Evolutionary conservation across 1,139 yeast genomes (phyloP).

Genomic region (Lodderomyces margitis): DNA sequence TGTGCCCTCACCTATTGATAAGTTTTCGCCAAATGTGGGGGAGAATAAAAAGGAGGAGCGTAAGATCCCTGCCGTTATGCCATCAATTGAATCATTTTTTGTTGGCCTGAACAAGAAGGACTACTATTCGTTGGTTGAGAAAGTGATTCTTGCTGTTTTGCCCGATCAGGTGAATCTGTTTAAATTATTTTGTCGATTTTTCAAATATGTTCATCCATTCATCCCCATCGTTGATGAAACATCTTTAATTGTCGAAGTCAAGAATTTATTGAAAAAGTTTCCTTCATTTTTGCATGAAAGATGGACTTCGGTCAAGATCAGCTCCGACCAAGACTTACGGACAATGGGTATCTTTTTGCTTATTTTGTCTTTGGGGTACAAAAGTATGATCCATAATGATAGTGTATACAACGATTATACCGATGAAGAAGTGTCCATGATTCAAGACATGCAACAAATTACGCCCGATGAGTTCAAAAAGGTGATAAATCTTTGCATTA

Average conservation of each 20-base stretch:
- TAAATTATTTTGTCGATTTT: slow-evolving; percentile 34
- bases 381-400: slow-evolving; percentile 41
- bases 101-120: slow-evolving; percentile 19
- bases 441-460: slow-evolving; percentile 27
- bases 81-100: slow-evolving; percentile 23
- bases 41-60: slow-evolving; percentile 5
- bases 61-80: slow-evolving; percentile 19
- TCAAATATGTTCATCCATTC: slow-evolving; percentile 42
- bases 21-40: slow-evolving; percentile 8
- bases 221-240: slow-evolving; percentile 37
- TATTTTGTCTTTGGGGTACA: slow-evolving; percentile 36
- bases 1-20: slow-evolving; percentile 9
- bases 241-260: slow-evolving; percentile 26
- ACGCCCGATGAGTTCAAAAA: slow-evolving; percentile 25
- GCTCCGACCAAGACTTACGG: slow-evolving; percentile 32
- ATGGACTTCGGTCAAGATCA: slow-evolving; percentile 25
- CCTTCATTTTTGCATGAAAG: slow-evolving; percentile 22
- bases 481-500: slow-evolving; percentile 32
- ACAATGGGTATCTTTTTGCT: slow-evolving; percentile 33
- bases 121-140: slow-evolving; percentile 31
- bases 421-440: slow-evolving; percentile 28
- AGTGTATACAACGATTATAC: slow-evolving; percentile 27
- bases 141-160: slow-evolving; percentile 28
- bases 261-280: slow-evolving; percentile 27
- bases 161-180: slow-evolving; percentile 31